phyloP scores from a whole-genome alignment of 108 stramenopile species.

The Seminavis robusta region DNA sequence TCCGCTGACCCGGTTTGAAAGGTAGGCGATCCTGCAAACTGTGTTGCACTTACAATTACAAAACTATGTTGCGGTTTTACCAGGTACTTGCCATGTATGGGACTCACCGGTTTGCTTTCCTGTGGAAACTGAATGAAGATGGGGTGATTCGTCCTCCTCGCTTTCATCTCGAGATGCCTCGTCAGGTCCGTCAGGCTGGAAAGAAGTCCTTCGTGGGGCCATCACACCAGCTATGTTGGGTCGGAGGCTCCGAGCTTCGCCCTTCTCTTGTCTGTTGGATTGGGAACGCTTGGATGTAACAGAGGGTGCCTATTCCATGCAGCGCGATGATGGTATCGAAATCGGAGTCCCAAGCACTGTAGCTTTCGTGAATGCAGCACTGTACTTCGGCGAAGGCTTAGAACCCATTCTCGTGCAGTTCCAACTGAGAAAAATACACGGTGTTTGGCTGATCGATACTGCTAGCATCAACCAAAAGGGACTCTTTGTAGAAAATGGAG shows the following conservation, averaged over 20 bases:
- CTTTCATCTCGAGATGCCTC: no score
- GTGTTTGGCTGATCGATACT: constrained; percentile 43
- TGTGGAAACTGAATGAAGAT: no score
- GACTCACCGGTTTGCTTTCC: no score
- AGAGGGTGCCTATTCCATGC: constrained; percentile 13
- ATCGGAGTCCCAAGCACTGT: constrained; percentile 1
- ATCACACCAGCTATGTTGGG: constrained; percentile 47
- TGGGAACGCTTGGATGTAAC: constrained; percentile 36
- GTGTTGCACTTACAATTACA: no score
- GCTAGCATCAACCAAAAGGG: no score
- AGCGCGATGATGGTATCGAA: not conserved
- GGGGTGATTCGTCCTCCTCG: no score
- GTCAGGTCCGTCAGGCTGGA: constrained; percentile 16
- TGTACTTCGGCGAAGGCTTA: constrained; percentile 33
- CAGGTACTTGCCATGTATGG: no score
- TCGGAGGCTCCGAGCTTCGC: constrained; percentile 26
- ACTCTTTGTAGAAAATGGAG: no score
- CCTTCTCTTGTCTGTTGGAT: constrained; percentile 35
- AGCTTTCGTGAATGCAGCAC: constrained; percentile 44
- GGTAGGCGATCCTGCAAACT: constrained; percentile 18
- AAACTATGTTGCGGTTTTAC: no score
- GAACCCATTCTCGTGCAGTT: constrained; percentile 39
- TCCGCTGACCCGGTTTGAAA: constrained; percentile 32
- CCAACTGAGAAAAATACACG: constrained; percentile 23
- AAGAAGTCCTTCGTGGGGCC: constrained; percentile 29